Conservation (phyloP, 306 rosid species). For the Casuarina equisetifolia region DNA sequence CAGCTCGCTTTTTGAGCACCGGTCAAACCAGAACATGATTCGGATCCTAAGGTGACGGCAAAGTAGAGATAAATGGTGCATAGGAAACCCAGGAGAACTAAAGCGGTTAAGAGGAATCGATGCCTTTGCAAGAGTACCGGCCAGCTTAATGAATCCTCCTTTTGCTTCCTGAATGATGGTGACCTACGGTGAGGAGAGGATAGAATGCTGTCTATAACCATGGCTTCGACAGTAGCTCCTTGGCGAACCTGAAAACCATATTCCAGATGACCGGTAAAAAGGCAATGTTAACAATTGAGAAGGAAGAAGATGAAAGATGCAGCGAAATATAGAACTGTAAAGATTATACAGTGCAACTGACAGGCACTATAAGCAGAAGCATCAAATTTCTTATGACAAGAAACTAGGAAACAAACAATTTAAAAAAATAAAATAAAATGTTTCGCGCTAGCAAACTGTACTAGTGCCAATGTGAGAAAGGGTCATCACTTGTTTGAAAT, state of each 20-base stretch:
- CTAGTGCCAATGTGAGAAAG: neutral
- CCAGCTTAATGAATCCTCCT: conserved; percentile 79
- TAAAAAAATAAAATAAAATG: neutral
- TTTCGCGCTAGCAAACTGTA: neutral
- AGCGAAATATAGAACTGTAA: too few relatives aligned
- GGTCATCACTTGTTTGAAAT: neutral
- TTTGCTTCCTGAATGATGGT: conserved; percentile 65
- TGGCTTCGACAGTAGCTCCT: conserved; percentile 44
- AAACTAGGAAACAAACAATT: neutral
- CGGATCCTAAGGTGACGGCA: conserved; percentile 72
- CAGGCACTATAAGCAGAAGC: neutral
- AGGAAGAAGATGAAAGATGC: neutral
- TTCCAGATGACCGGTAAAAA: conserved; percentile 4
- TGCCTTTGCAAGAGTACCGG: conserved; percentile 71
- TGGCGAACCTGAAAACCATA: conserved; percentile 35
- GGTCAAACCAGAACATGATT: conserved; percentile 57
- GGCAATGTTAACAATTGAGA: neutral
- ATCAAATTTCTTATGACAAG: neutral
- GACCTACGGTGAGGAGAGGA: conserved; percentile 68
- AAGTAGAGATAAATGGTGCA: conserved; percentile 87
- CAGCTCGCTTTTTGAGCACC: conserved; percentile 66
- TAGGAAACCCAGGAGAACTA: conserved; percentile 58
- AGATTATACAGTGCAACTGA: neutral
- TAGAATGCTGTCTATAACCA: conserved; percentile 80
- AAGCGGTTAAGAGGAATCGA: conserved; percentile 77